phyloP scores from a whole-genome alignment of 2,329 filamentous ascomycete species.

The Hypocreales sp. region DNA sequence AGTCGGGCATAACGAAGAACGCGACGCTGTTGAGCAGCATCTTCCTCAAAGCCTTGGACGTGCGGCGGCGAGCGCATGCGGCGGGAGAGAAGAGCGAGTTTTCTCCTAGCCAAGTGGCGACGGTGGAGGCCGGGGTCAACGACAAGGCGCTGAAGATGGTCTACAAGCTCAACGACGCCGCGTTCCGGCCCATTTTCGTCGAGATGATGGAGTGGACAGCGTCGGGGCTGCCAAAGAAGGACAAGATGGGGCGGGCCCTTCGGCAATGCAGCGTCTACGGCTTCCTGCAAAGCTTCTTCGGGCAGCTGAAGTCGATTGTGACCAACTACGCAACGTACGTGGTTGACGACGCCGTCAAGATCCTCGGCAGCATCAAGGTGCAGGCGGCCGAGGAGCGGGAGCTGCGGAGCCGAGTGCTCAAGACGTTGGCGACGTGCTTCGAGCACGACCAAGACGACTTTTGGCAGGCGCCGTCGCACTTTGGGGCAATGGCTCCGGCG shows the following conservation, averaged over 20 bases:
- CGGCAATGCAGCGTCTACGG: constrained; percentile 66
- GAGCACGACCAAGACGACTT: constrained; percentile 88
- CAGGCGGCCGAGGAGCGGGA: constrained; percentile 29
- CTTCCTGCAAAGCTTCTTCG: constrained; percentile 69
- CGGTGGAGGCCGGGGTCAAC: constrained; percentile 50
- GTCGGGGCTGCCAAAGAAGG: constrained; percentile 43
- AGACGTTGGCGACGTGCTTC: constrained; percentile 61
- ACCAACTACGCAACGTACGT: constrained; percentile 83
- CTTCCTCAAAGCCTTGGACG: constrained; percentile 44
- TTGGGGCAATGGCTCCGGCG: constrained; percentile 52
- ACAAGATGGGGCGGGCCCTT: constrained; percentile 38
- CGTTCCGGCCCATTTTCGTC: constrained; percentile 83
- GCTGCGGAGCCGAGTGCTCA: constrained; percentile 56
- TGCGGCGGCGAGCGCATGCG: constrained; percentile 40
- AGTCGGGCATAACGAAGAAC: constrained; percentile 65
- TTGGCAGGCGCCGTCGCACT: constrained; percentile 87
- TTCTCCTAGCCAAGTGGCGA: constrained; percentile 30
- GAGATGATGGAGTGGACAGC: constrained; percentile 72
- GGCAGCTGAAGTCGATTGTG: constrained; percentile 80
- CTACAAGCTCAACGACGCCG: constrained; percentile 88
- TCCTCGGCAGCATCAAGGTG: constrained; percentile 39
- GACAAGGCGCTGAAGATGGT: constrained; percentile 75
- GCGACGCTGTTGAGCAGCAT: constrained; percentile 51
- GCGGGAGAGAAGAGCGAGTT: constrained; percentile 30
- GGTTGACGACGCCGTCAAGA: constrained; percentile 55